Evolutionary conservation across 2,329 filamentous ascomycete genomes (phyloP).

Genomic region (Fusarium irregulare): DNA sequence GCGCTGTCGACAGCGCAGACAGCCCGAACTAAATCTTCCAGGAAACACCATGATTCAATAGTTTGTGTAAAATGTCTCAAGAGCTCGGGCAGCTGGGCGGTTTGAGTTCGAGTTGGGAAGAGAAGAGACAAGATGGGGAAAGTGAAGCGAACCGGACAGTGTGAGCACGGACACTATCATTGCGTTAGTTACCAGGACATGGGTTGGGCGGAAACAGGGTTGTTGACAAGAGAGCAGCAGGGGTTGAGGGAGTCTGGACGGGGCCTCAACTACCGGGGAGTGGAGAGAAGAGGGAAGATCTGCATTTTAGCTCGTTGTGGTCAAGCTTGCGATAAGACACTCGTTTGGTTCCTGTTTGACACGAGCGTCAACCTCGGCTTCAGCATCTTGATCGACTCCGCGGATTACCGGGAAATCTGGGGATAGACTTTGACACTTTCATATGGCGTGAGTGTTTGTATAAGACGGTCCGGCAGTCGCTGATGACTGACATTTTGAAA

Average conservation of each 20-base stretch:
- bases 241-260: not conserved
- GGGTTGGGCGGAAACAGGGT: constrained; percentile 1
- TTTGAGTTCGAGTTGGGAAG: constrained; percentile 11
- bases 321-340: constrained; percentile 25
- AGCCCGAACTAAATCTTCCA: constrained; percentile 48
- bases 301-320: constrained; percentile 16
- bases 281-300: constrained; percentile 12
- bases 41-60: constrained; percentile 46
- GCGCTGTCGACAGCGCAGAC: constrained; percentile 47
- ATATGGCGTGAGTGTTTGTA: not conserved
- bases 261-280: constrained; percentile 1
- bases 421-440: not conserved
- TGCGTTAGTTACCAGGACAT: not conserved
- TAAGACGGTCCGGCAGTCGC: not conserved
- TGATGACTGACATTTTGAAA: no score
- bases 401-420: not conserved
- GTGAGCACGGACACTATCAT: not conserved
- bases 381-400: constrained; percentile 2
- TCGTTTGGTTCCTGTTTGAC: not conserved
- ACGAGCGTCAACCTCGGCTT: constrained; percentile 15
- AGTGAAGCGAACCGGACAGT: not conserved
- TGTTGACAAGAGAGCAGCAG: not conserved
- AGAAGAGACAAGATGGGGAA: not conserved
- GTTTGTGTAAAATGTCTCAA: not conserved
- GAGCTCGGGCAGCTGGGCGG: not conserved